Evolutionary conservation across 768 basidiomycete genomes (phyloP).

Genomic region (Mycena belliarum): DNA sequence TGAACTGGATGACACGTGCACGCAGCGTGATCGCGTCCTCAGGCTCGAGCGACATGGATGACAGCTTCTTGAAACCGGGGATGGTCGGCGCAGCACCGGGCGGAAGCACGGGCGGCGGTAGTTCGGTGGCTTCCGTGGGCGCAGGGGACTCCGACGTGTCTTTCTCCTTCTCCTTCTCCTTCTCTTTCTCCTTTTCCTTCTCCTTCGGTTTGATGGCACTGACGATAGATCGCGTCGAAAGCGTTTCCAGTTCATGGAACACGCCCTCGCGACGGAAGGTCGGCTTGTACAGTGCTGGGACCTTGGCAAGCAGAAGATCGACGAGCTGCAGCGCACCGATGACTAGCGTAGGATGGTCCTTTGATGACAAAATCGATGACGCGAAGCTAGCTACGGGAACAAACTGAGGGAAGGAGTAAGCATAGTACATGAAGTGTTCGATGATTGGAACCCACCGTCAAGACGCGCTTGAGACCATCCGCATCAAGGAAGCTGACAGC

Average conservation of each 20-base stretch:
- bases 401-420: conserved; percentile 47
- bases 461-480: conserved; percentile 71
- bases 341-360: conserved; percentile 85
- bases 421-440: neutral
- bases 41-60: conserved; percentile 71
- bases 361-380: conserved; percentile 89
- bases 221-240: conserved; percentile 66
- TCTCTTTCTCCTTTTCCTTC: conserved; percentile 38
- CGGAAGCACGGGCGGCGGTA: conserved; percentile 34
- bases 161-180: conserved; percentile 37
- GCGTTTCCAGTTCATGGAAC: conserved; percentile 86
- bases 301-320: conserved; percentile 84
- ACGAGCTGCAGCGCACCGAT: conserved; percentile 91
- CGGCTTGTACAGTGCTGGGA: conserved; percentile 82
- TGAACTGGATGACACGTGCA: conserved; percentile 87
- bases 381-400: conserved; percentile 96
- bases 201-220: conserved; percentile 43
- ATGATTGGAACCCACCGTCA: conserved; percentile 58
- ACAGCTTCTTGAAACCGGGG: conserved; percentile 69
- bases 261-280: conserved; percentile 95
- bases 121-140: conserved; percentile 39
- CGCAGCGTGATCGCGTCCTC: conserved; percentile 92
- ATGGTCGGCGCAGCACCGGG: conserved; percentile 43
- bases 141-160: conserved; percentile 41
- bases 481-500: conserved; percentile 87